Base-by-base conservation (phyloP, 257 asterid species). In the Primulina tabacum region DNA sequence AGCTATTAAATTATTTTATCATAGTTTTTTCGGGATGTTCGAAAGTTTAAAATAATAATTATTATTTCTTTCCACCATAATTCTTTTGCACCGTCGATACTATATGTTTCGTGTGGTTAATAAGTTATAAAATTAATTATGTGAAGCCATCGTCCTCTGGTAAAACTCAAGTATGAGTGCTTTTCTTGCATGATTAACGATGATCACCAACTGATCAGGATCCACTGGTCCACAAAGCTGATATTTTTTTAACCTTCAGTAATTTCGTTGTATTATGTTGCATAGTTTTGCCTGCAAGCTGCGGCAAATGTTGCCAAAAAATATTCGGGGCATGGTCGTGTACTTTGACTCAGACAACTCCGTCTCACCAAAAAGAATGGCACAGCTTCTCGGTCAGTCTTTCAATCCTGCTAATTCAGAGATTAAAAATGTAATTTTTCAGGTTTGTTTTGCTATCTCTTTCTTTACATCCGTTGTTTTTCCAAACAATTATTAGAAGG, bases 321-420 rank as follows among this genome's bases (percentile, higher is more conserved):
- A 4, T 70, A 69, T 75, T 65, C 71, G 53, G 53, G 87, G 88
- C 79, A 82, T 73, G 62, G 90, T 90, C 64, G 60, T 92, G 77
- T 92, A 85, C 80, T 67, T 88, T 68, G 98, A 90, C 79, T 83
- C 98, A 0, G 89, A 97, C 60, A 92, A 92, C 71, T 89, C 98
- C 33, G 88, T 89, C 78, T 87, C 96, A 33, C 84, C 96, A 21
- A 92, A 80, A 83, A 89, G 96, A 53, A 68, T 90, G 71, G 90
- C 83, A 8, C 78, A 88, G 62, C 77, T 92, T 81, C 82, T 90
- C 66, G 68, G 65, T 52, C 84, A 73, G 76, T 80, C 73, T 47
- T 52, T 90, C 62, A 75, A 76, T 74, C 67, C 64, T 67, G 74
- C 80, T 70, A 59, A 75, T 33, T 32, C 33, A 60, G 84, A 82